Percentiles rank a stretch among this genome's conserved stretches.
Conservation (phyloP, 331 rosid species). For the Cydonia oblonga region DNA sequence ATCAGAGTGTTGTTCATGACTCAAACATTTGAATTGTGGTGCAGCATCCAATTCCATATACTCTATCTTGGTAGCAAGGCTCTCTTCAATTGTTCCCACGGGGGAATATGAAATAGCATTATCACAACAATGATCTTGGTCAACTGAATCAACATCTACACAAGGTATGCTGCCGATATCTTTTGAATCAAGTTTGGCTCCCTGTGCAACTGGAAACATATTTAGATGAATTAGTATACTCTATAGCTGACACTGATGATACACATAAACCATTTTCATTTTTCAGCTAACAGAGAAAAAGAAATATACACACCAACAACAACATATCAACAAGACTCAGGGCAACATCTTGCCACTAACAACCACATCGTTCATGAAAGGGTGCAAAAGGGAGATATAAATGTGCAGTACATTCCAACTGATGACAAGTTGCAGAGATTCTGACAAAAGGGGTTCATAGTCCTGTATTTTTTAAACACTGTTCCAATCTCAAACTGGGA, state of each 20-base stretch:
- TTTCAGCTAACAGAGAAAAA: neutral
- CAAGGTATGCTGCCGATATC: slow-evolving; percentile 21
- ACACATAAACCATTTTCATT: neutral
- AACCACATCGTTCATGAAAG: neutral
- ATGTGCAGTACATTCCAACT: neutral
- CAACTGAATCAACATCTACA: slow-evolving; percentile 24
- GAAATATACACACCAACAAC: neutral
- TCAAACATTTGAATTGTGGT: slow-evolving; percentile 12
- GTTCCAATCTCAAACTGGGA: neutral
- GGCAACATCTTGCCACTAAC: neutral
- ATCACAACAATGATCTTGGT: slow-evolving; percentile 23
- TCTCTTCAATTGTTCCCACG: slow-evolving; percentile 19
- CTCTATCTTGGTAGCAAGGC: slow-evolving; percentile 14
- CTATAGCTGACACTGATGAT: neutral
- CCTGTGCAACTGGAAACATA: slow-evolving; percentile 30
- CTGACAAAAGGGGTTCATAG: neutral
- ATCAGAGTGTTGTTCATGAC: slow-evolving; percentile 22
- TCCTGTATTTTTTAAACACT: neutral
- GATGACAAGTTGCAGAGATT: neutral
- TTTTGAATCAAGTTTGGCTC: slow-evolving; percentile 16
- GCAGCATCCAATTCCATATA: slow-evolving; percentile 20
- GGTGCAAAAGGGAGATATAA: neutral
- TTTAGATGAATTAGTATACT: neutral
- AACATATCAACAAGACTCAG: neutral
- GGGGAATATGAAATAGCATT: slow-evolving; percentile 19